Evolutionary conservation across 345 rosid species (phyloP).

Genomic region (Boechera divaricarpa): DNA sequence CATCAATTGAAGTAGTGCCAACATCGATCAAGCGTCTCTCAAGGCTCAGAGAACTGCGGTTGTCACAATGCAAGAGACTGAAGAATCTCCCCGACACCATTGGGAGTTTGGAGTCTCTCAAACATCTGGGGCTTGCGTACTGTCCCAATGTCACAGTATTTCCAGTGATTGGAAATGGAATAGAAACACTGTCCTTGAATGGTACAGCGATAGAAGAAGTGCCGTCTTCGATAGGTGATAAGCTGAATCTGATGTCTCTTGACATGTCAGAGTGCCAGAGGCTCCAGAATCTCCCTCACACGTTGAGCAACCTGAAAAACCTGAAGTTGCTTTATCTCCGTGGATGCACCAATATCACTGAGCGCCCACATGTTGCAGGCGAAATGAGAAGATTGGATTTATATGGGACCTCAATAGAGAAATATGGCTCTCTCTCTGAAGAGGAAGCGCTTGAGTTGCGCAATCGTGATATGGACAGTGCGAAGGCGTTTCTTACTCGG

Average conservation of each 20-base stretch:
- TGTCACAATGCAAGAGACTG: slow-evolving; percentile 36
- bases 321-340: slow-evolving; percentile 35
- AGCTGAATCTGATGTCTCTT: slow-evolving; percentile 6
- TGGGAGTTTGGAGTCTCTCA: slow-evolving; percentile 28
- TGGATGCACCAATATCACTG: slow-evolving; percentile 34
- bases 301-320: slow-evolving; percentile 23
- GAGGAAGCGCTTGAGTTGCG: slow-evolving; percentile 12
- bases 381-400: slow-evolving; percentile 29
- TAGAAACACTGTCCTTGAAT: slow-evolving; percentile 2
- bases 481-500: slow-evolving; percentile 19
- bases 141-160: slow-evolving; percentile 32
- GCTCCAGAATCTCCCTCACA: slow-evolving; percentile 18
- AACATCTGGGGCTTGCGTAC: background rate
- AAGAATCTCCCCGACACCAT: slow-evolving; percentile 39
- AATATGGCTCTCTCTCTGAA: slow-evolving; percentile 25
- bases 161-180: slow-evolving; percentile 25
- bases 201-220: slow-evolving; percentile 32
- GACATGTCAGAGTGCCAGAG: slow-evolving; percentile 32
- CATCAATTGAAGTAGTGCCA: slow-evolving; percentile 36
- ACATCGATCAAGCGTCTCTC: slow-evolving; percentile 13
- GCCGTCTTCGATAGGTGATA: slow-evolving; percentile 32
- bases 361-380: slow-evolving; percentile 29
- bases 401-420: slow-evolving; percentile 38
- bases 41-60: background rate
- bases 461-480: slow-evolving; percentile 26